phyloP scores from a whole-genome alignment of 164 flowering plant genomes.

The Piper longum region DNA sequence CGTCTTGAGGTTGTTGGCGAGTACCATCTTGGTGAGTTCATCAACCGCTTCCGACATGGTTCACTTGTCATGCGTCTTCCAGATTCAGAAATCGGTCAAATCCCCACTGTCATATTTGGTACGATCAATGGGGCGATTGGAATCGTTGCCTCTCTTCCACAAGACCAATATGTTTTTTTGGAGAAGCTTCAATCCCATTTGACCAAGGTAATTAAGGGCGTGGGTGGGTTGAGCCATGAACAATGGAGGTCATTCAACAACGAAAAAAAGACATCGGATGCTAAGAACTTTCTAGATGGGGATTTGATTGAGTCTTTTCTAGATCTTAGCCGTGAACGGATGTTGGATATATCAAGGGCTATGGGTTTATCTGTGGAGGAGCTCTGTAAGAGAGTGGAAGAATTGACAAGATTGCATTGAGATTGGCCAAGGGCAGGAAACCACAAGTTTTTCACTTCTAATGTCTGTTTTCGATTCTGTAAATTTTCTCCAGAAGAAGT shows the following conservation, averaged over 20 bases:
- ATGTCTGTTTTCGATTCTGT: no score
- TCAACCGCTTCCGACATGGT: constrained; percentile 82
- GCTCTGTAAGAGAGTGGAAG: constrained; percentile 93
- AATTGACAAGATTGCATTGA: constrained; percentile 81
- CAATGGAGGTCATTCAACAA: constrained; percentile 92
- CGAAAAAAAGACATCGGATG: constrained; percentile 77
- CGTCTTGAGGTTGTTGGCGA: constrained; percentile 90
- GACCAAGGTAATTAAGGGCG: constrained; percentile 85
- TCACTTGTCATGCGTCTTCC: constrained; percentile 94
- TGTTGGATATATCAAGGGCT: constrained; percentile 73
- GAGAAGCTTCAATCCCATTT: constrained; percentile 75
- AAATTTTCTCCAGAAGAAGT: no score
- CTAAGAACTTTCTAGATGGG: constrained; percentile 80
- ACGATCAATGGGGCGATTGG: constrained; percentile 88
- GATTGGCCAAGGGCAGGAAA: background rate
- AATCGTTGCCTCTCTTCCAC: constrained; percentile 81
- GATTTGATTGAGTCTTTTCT: constrained; percentile 90
- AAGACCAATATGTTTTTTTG: constrained; percentile 62
- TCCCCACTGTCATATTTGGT: constrained; percentile 84
- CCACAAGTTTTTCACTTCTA: no score
- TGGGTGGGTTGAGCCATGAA: constrained; percentile 91
- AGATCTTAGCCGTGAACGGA: constrained; percentile 69
- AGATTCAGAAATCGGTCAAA: constrained; percentile 89
- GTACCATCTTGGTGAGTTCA: constrained; percentile 90
- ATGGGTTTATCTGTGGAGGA: constrained; percentile 76